phyloP scores from a whole-genome alignment of 1,139 yeast species.

The Pichia norvegensis region DNA sequence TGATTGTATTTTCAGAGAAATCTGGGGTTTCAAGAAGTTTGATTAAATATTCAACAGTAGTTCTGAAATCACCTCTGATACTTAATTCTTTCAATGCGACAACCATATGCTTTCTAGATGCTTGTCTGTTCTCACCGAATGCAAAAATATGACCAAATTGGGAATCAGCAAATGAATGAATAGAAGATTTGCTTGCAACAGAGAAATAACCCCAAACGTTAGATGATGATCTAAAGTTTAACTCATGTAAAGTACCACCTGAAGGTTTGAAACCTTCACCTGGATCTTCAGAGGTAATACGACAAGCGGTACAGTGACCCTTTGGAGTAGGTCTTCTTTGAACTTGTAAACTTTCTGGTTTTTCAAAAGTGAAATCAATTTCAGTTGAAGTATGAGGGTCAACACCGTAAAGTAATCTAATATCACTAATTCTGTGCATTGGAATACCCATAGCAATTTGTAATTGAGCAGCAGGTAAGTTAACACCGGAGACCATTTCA shows the following conservation, averaged over 20 bases:
- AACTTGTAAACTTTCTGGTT: slow-evolving; percentile 59
- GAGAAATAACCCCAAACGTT: slow-evolving; percentile 99
- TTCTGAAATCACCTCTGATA: slow-evolving; percentile 96
- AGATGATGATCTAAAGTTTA: slow-evolving; percentile 92
- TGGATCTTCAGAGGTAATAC: slow-evolving; percentile 98
- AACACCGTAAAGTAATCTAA: slow-evolving; percentile 86
- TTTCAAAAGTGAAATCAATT: slow-evolving; percentile 82
- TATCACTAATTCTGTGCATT: slow-evolving; percentile 87
- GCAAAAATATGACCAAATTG: slow-evolving; percentile 99
- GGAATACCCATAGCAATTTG: slow-evolving; percentile 99
- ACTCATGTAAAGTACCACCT: slow-evolving; percentile 91
- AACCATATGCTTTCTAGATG: slow-evolving; percentile 97
- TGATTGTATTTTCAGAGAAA: slow-evolving; percentile 90
- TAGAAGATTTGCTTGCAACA: slow-evolving; percentile 92
- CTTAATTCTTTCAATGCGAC: slow-evolving; percentile 94
- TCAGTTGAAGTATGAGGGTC: slow-evolving; percentile 90
- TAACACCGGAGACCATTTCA: slow-evolving; percentile 98
- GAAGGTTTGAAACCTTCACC: slow-evolving; percentile 99
- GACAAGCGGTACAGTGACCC: slow-evolving; percentile 98
- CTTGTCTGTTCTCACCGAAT: slow-evolving; percentile 96
- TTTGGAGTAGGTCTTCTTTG: slow-evolving; percentile 93
- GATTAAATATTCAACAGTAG: slow-evolving; percentile 94
- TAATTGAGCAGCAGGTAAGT: slow-evolving; percentile 94
- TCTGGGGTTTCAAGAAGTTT: slow-evolving; percentile 93
- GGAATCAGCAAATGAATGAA: slow-evolving; percentile 95